Base-by-base conservation (phyloP, 805 yeast species). In the Naumovozyma baii region DNA sequence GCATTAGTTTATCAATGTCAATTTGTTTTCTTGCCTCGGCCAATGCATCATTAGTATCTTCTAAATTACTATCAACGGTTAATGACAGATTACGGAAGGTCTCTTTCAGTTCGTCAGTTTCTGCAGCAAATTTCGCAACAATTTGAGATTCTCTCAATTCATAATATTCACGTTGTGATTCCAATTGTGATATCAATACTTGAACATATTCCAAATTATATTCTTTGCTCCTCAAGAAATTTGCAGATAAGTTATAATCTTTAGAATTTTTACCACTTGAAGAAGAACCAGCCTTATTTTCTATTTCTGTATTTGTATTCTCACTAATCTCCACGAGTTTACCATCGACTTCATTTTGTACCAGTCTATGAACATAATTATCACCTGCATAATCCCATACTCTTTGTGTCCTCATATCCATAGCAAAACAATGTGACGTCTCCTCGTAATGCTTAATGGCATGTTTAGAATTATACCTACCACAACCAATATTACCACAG, bases 311-410 rank as follows among this genome's bases (percentile, higher is more conserved):
- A 12, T 17, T 3, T 17, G 15, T 7, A 39, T 13, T n/a, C 38
- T 33, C 20, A 4, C 77, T 74, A 12, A 86, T 66, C 57, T 87
- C 96, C 2, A 87, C 95, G 25, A 88, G 61, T 50, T 88, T 88
- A 0, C 96, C 96, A 56, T 87, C 96, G 0, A 80, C 70, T 56
- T 83, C 88, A 59, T 84, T 86, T 44, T 87, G 85, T 3, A 87
- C 72, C 33, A 87, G 63, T 37, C 96, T 61, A 59, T 87, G 96
- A 8, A 87, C 96, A 57, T 87, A 87, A 47, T 77, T 78, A 55
- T 87, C 96, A 2, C 88, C 88, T 0, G 88, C 87, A 57, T 87
- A 87, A 57, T 87, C 96, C 96, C 96, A 87, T 1, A 87, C 95
- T 31, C 96, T 67, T 44, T 87, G 92, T 0, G 94, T 75, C 9